phyloP scores from a whole-genome alignment of 2,329 filamentous ascomycete species.

The Thielaviopsis populi region DNA sequence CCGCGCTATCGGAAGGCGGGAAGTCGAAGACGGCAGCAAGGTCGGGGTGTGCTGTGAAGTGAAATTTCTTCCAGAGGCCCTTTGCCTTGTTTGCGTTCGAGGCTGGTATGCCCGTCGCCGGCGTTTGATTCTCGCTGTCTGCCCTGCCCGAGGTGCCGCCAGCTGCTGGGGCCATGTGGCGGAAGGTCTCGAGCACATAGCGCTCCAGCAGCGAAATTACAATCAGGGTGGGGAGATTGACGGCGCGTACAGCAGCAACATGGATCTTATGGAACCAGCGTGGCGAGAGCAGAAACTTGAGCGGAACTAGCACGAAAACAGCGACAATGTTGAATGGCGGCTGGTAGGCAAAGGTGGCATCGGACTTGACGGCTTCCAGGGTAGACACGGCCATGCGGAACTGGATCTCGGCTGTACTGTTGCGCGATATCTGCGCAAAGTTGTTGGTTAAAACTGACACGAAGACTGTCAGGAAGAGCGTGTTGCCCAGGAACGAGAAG shows the following conservation, averaged over 20 bases:
- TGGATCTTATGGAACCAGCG: constrained; percentile 88
- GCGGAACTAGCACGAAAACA: constrained; percentile 55
- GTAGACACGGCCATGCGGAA: constrained; percentile 69
- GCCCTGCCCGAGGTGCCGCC: constrained; percentile 8
- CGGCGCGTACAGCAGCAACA: constrained; percentile 55
- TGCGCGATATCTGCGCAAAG: constrained; percentile 61
- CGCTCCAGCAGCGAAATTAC: constrained; percentile 58
- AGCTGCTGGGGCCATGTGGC: constrained; percentile 18
- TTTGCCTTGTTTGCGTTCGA: constrained; percentile 4
- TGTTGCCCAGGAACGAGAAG: constrained; percentile 77
- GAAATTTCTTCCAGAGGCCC: constrained; percentile 50
- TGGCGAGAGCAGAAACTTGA: constrained; percentile 63
- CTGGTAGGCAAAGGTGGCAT: constrained; percentile 68
- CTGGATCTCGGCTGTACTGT: constrained; percentile 70
- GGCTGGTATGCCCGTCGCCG: neutral
- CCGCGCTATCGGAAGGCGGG: constrained; percentile 47
- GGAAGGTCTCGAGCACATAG: constrained; percentile 36
- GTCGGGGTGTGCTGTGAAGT: constrained; percentile 56
- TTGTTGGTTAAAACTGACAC: constrained; percentile 79
- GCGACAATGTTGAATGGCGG: constrained; percentile 75
- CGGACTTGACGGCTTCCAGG: constrained; percentile 72
- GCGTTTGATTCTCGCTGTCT: constrained; percentile 16
- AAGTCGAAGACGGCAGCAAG: constrained; percentile 59
- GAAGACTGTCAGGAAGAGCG: constrained; percentile 73
- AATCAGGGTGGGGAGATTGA: constrained; percentile 63